These are phyloP conservation scores for Epichloe uncinata DNA, from an alignment of 2,329 filamentous ascomycete genomes.

Conservation along the genomic window DNA sequence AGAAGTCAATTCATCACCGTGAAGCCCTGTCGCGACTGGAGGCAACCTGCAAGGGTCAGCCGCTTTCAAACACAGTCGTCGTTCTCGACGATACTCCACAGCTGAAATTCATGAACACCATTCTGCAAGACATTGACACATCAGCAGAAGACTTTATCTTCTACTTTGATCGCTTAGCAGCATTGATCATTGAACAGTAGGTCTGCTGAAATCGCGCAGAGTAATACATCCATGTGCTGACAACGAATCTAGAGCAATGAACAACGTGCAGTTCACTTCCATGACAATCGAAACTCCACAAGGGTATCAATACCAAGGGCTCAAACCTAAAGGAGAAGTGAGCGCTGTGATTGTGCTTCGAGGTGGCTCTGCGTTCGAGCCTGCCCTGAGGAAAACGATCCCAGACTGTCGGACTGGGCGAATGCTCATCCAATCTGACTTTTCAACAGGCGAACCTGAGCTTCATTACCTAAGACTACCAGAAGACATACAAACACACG, in stretches of 20 bases:
- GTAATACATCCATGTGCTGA: conserved; percentile 5
- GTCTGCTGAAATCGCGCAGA: conserved; percentile 12
- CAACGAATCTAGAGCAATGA: conserved; percentile 46
- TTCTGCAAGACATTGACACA: conserved; percentile 70
- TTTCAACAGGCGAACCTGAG: conserved; percentile 77
- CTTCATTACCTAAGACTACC: conserved; percentile 80
- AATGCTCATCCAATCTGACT: conserved; percentile 80
- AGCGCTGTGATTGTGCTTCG: conserved; percentile 82
- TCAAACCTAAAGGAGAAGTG: conserved; percentile 57
- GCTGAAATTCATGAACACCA: conserved; percentile 76
- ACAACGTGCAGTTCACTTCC: conserved; percentile 58
- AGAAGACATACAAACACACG: conserved; percentile 56
- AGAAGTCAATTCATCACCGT: conserved; percentile 76
- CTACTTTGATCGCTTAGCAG: conserved; percentile 83
- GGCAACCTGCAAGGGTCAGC: conserved; percentile 53
- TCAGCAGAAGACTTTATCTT: conserved; percentile 87
- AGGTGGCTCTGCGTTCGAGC: conserved; percentile 79
- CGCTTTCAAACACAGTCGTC: conserved; percentile 62
- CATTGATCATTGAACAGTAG: conserved; percentile 70
- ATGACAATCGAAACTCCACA: conserved; percentile 56
- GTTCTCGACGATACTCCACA: conserved; percentile 68
- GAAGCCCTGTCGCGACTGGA: conserved; percentile 67
- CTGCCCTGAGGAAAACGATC: conserved; percentile 76
- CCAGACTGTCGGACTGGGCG: conserved; percentile 86
- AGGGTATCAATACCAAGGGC: conserved; percentile 55